Evolutionary conservation across 1,284 basidiomycete genomes (phyloP), one percentile per base, ranked within the genome.

Genomic region (Ceratobasidium sp.): DNA sequence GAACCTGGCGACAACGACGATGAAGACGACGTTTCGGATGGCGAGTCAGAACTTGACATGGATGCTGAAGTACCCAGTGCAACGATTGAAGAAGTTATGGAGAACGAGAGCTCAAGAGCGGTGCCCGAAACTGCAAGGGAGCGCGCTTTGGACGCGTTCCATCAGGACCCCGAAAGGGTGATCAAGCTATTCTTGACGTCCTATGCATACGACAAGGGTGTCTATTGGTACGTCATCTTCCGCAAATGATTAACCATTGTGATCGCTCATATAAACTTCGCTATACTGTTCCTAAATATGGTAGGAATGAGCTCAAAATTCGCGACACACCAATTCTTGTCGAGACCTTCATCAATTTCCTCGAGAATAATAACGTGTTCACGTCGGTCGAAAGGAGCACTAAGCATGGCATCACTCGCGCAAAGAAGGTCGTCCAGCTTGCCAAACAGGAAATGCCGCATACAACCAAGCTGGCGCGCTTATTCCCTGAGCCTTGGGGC

Each of bases 371-470:
- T 13, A 40, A 49, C 40, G 75, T 77, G 9, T 77, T 77, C 10
- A 55, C 63, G 18, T 42, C 75, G 1, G 18, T 66, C 10, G 75
- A 77, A 51, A 61, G 51, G 55, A 44, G 53, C 20, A 49, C 64
- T 13, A 67, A 33, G n/a, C 40, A 44, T 44, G 64, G 75, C 20
- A 58, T 77, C 40, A 42, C 64, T 55, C 51, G 66, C 15, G 75
- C 63, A 10, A 67, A 68, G 39, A 77, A 68, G 42, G 28, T 77
- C 42, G 63, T 49, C 20, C 33, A 68, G 33, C 61, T 77, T 3
- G 75, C 75, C 26, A 77, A 77, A 64, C 33, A 77, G n/a, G 75
- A 77, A 44, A 77, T 77, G 75, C 75, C 75, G 20, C 75, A 77
- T 56, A 60, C 75, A 33, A 77, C 64, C 55, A 77, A 77, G 56